phyloP scores from a whole-genome alignment of 495 filamentous ascomycete species.

The Penicillium antarcticum region DNA sequence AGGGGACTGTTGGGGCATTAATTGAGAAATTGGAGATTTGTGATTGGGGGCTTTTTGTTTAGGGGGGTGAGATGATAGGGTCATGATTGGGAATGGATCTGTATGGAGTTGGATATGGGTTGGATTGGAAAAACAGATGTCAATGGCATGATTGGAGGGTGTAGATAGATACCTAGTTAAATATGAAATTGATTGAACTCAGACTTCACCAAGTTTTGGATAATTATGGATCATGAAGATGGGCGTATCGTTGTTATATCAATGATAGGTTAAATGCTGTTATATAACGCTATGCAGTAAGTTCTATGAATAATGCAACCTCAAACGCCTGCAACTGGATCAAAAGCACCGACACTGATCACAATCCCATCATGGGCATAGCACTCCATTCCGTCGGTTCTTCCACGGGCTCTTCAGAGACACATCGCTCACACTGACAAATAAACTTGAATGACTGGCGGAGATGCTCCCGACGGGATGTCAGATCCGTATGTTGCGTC shows the following conservation, averaged over 20 bases:
- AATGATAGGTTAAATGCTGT: not conserved
- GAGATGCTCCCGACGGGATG: slow-evolving; percentile 27
- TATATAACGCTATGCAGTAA: not conserved
- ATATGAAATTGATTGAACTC: not conserved
- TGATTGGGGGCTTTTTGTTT: slow-evolving; percentile 79
- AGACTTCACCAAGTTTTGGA: not conserved
- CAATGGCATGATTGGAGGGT: not conserved
- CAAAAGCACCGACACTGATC: slow-evolving; percentile 2
- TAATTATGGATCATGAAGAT: no score
- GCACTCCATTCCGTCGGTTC: slow-evolving; percentile 10
- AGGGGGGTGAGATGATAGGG: slow-evolving; percentile 1
- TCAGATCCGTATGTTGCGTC: slow-evolving; percentile 17
- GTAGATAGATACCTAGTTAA: not conserved
- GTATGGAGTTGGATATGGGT: not conserved
- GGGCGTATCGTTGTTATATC: not conserved
- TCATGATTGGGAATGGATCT: not conserved
- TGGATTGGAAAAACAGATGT: not conserved
- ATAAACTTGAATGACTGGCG: slow-evolving; percentile 30
- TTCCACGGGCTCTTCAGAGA: slow-evolving; percentile 18
- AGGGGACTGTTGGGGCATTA: slow-evolving; percentile 60
- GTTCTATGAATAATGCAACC: not conserved
- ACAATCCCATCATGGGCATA: slow-evolving; percentile 17
- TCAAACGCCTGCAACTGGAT: not conserved
- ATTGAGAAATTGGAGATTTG: slow-evolving; percentile 69
- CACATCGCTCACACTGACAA: slow-evolving; percentile 33